Percentiles rank a stretch among this genome's conserved stretches.
These are phyloP conservation scores for Erysimum cheiri DNA, from an alignment of 441 rosid genomes.

Conservation along the genomic window DNA sequence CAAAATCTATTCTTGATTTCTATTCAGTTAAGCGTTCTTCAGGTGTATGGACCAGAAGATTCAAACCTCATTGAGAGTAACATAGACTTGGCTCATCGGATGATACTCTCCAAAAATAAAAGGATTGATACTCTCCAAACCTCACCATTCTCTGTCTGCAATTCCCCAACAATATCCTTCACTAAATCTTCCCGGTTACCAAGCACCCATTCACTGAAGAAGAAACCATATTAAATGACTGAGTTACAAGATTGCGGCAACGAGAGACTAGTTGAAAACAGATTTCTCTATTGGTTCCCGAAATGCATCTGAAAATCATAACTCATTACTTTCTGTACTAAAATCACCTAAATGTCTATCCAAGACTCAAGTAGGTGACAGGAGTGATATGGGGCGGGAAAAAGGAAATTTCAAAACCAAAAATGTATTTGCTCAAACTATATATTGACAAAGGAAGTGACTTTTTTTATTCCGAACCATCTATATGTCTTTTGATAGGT, in stretches of 20 bases:
- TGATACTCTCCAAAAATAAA: slow-evolving; percentile 18
- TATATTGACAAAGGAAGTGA: background rate
- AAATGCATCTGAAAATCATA: slow-evolving; percentile 9
- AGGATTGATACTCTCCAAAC: slow-evolving; percentile 50
- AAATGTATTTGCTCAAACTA: background rate
- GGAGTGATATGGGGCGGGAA: background rate
- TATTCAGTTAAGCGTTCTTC: background rate
- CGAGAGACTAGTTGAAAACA: slow-evolving; percentile 7
- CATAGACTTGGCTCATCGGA: background rate
- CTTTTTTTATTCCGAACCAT: background rate
- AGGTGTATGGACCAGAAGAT: background rate
- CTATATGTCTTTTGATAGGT: background rate
- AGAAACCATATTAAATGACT: slow-evolving; percentile 10
- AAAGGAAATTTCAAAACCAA: background rate
- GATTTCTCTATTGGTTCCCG: background rate
- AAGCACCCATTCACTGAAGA: slow-evolving; percentile 94
- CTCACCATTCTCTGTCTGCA: slow-evolving; percentile 82
- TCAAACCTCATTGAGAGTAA: background rate
- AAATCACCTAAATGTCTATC: slow-evolving; percentile 5
- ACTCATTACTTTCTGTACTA: background rate
- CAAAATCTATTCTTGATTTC: background rate
- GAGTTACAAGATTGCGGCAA: slow-evolving; percentile 8
- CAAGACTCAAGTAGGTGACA: slow-evolving; percentile 9
- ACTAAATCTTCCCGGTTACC: slow-evolving; percentile 95
- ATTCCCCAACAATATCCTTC: slow-evolving; percentile 76